These are phyloP conservation scores for Myriosclerotinia curreyana DNA, from an alignment of 2,329 filamentous ascomycete genomes.

Conservation along the genomic window DNA sequence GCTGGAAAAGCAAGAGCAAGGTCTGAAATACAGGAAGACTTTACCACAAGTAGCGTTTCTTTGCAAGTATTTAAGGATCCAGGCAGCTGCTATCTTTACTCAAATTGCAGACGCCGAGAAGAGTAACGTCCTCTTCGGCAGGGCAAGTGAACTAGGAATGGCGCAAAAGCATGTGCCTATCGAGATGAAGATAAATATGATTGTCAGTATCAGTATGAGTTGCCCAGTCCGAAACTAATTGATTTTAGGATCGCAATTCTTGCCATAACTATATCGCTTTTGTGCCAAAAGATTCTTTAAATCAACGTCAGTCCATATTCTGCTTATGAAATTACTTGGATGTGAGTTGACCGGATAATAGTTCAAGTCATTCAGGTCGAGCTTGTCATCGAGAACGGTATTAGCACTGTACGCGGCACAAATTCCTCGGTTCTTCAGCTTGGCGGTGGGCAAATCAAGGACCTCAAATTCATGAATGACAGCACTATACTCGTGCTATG, in stretches of 20 bases:
- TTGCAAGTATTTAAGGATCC: constrained; percentile 54
- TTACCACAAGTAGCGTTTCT: constrained; percentile 63
- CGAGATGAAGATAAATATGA: constrained; percentile 34
- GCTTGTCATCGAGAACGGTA: constrained; percentile 36
- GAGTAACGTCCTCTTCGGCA: constrained; percentile 65
- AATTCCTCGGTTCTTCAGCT: constrained; percentile 32
- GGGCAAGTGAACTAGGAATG: constrained; percentile 39
- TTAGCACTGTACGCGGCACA: constrained; percentile 33
- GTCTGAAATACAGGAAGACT: constrained; percentile 45
- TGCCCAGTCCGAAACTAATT: constrained; percentile 7
- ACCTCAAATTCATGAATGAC: constrained; percentile 37
- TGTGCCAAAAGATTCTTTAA: constrained; percentile 29
- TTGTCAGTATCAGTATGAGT: constrained; percentile 26
- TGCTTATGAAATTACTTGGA: neutral
- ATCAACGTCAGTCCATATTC: constrained; percentile 29
- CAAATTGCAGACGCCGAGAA: constrained; percentile 68
- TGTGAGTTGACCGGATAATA: constrained; percentile 15
- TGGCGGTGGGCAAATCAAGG: constrained; percentile 36
- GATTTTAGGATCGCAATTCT: constrained; percentile 25
- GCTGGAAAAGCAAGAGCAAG: constrained; percentile 35
- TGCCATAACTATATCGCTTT: constrained; percentile 32
- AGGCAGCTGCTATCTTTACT: constrained; percentile 60
- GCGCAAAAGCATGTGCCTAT: constrained; percentile 27
- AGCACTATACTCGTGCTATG: constrained; percentile 35
- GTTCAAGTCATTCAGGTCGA: constrained; percentile 35